phyloP scores from a whole-genome alignment of 495 filamentous ascomycete species.

The Viridothelium virens region DNA sequence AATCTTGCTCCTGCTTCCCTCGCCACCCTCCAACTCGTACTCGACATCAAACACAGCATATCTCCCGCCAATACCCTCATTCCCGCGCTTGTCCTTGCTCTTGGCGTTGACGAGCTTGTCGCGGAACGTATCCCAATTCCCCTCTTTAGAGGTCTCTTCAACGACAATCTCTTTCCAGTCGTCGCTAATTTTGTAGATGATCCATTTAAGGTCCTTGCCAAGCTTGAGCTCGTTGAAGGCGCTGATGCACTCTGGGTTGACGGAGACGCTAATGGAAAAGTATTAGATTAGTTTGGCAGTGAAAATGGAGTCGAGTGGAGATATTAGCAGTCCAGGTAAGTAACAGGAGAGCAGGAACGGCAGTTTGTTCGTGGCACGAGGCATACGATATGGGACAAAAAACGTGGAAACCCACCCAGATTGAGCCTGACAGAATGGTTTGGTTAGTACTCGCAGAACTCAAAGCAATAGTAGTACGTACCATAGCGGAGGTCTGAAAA shows the following conservation, averaged over 20 bases:
- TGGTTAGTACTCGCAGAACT: background rate
- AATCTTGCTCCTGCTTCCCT: slow-evolving; percentile 91
- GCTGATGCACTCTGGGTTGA: slow-evolving; percentile 70
- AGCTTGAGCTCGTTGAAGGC: slow-evolving; percentile 89
- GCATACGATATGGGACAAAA: background rate
- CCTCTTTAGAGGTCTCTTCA: slow-evolving; percentile 53
- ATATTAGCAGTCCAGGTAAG: background rate
- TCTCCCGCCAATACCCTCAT: slow-evolving; percentile 62
- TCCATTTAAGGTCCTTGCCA: slow-evolving; percentile 78
- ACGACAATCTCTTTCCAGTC: slow-evolving; percentile 85
- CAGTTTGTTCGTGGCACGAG: background rate
- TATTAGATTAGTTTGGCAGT: background rate
- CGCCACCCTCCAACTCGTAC: slow-evolving; percentile 67
- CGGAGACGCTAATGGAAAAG: slow-evolving; percentile 54
- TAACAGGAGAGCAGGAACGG: background rate
- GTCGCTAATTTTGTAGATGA: slow-evolving; percentile 95
- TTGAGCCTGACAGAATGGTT: background rate
- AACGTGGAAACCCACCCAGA: background rate
- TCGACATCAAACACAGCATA: slow-evolving; percentile 93
- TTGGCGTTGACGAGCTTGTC: slow-evolving; percentile 65
- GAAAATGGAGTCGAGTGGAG: background rate
- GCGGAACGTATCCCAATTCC: slow-evolving; percentile 53
- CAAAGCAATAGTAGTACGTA: background rate
- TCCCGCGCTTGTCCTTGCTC: slow-evolving; percentile 49
- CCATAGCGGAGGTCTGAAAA: background rate